These are phyloP conservation scores for Rhynchosporium graminicola DNA, from an alignment of 2,329 filamentous ascomycete species.

Conservation along the genomic window DNA sequence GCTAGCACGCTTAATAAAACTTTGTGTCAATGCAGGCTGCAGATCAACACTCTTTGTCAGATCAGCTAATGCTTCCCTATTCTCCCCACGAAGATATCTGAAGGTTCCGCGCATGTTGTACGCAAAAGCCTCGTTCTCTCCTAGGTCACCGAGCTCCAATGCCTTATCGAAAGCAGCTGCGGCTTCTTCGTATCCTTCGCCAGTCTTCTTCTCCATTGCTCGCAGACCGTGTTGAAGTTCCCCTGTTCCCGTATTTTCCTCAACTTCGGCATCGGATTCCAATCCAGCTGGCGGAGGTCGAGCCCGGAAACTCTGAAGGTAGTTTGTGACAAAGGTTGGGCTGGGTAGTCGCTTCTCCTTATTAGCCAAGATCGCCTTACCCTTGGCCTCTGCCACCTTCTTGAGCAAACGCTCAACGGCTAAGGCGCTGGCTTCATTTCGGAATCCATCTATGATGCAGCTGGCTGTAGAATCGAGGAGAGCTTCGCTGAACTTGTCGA, in stretches of 20 bases:
- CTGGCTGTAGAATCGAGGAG: slow-evolving; percentile 97
- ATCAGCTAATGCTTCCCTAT: slow-evolving; percentile 77
- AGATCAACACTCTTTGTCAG: slow-evolving; percentile 92
- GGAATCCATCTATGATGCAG: slow-evolving; percentile 98
- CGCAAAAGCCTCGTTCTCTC: slow-evolving; percentile 82
- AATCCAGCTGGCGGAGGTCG: slow-evolving; percentile 78
- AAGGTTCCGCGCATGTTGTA: slow-evolving; percentile 98
- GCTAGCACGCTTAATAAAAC: slow-evolving; percentile 97
- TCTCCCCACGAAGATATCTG: slow-evolving; percentile 87
- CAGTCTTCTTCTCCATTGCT: slow-evolving; percentile 81
- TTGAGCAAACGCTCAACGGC: slow-evolving; percentile 92
- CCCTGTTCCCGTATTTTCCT: slow-evolving; percentile 77
- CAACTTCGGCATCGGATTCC: slow-evolving; percentile 76
- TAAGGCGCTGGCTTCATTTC: slow-evolving; percentile 84
- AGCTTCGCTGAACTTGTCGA: slow-evolving; percentile 87
- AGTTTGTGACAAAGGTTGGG: slow-evolving; percentile 96
- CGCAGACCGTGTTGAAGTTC: slow-evolving; percentile 82
- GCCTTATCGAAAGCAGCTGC: slow-evolving; percentile 84
- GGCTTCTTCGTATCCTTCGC: slow-evolving; percentile 89
- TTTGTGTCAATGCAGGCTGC: slow-evolving; percentile 85
- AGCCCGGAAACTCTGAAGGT: slow-evolving; percentile 94
- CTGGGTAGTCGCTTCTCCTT: slow-evolving; percentile 87
- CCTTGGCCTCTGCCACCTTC: slow-evolving; percentile 95
- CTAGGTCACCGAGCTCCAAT: slow-evolving; percentile 77
- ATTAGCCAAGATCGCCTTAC: slow-evolving; percentile 78